Evolutionary conservation across 2,329 filamentous ascomycete genomes (phyloP), one percentile per base, ranked within the genome.

Genomic region (Emericellopsis cladophorae): DNA sequence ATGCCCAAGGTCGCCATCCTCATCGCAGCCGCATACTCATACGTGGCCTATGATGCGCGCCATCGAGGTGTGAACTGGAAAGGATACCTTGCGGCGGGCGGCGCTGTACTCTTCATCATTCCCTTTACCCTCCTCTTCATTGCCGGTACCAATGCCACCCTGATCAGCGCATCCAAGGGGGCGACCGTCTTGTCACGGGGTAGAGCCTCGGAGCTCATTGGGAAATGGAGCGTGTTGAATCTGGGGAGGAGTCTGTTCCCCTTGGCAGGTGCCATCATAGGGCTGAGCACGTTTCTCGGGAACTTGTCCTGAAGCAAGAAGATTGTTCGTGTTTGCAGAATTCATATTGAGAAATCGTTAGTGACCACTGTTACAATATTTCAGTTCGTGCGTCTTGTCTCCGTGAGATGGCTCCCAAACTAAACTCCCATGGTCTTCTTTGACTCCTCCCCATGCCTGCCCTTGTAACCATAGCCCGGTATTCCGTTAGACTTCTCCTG

Each of bases 61-160:
- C 36, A 48, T 10, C 47, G 48, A 9, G 54, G 54, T 47, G 47
- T 14, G 12, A 14, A 43, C 22, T 66, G 63, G 64, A 50, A 48
- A 39, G 54, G 57, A 2, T 58, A 58, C 39, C 51, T 48, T 8
- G 52, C 48, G 1, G 61, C 57, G 0, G 62, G 49, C 10, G 49
- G 41, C 9, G 50, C 61, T 33, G 53, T 58, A n/a, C 23, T 64
- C 6, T 48, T 45, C 29, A 65, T 66, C 31, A 53, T 66, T 24
- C 63, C 64, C 1, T 67, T 57, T 36, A 67, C 64, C 1, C 2
- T 58, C 10, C n/a, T 51, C 18, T 45, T 57, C 36, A 66, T 67
- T 59, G 48, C 41, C 11, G 41, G 48, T 7, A 66, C 61, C 5
- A 67, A 66, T 40, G 44, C 49, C 12, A 42, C 50, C 5, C 51